phyloP scores from a whole-genome alignment of 2,329 filamentous ascomycete genomes.

The Aspergillus fijiensis region DNA sequence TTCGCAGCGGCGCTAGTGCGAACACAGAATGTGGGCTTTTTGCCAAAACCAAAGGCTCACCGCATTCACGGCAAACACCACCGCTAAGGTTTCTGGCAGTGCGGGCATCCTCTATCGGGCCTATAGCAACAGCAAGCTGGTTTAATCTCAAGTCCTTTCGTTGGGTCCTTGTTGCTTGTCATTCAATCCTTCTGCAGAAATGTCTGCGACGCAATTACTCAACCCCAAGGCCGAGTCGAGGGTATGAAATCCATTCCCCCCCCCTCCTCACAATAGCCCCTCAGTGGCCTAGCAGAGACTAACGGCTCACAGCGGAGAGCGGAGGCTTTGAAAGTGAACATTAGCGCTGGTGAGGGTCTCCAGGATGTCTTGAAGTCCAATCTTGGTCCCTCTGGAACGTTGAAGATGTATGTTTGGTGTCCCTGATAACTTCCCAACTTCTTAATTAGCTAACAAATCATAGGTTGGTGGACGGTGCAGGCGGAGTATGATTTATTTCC shows the following conservation, averaged over 20 bases:
- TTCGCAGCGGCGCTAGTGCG: conserved; percentile 42
- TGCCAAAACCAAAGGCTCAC: conserved; percentile 39
- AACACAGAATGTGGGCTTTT: conserved; percentile 45
- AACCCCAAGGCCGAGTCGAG: conserved; percentile 99
- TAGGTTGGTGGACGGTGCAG: conserved; percentile 63
- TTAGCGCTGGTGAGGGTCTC: conserved; percentile 88
- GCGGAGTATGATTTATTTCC: conserved; percentile 48
- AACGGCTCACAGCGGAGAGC: conserved; percentile 73
- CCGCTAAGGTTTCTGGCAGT: conserved; percentile 24
- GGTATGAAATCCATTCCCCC: conserved; percentile 55
- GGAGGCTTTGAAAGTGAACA: conserved; percentile 96
- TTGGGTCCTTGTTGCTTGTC: conserved; percentile 26
- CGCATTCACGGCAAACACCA: conserved; percentile 34
- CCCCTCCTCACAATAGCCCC: conserved; percentile 25
- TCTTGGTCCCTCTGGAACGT: conserved; percentile 85
- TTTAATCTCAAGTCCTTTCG: conserved; percentile 23
- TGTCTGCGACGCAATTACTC: conserved; percentile 97
- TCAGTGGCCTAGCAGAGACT: conserved; percentile 40
- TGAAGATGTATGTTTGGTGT: conserved; percentile 74
- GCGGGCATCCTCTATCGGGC: conserved; percentile 22
- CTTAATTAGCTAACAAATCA: conserved; percentile 30
- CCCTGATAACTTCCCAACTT: background rate
- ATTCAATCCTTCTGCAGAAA: conserved; percentile 45
- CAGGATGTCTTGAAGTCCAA: conserved; percentile 96
- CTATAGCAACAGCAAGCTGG: conserved; percentile 25